Base-by-base conservation (phyloP, 768 basidiomycete genomes). In the Phylloporus arenicola region DNA sequence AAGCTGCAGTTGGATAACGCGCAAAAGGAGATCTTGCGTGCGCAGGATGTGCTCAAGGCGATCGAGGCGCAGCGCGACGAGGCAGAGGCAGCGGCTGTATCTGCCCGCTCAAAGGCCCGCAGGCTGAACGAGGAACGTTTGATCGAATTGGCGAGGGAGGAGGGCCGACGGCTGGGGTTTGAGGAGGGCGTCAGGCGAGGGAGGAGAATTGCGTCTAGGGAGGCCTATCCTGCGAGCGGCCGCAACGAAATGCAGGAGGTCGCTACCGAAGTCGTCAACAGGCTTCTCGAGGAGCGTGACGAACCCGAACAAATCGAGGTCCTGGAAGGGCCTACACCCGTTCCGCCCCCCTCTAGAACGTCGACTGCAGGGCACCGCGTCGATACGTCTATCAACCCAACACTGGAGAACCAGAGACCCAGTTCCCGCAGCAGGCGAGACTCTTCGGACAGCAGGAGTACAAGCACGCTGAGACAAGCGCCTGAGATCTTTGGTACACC, bases 1-100 rank as follows among this genome's bases (percentile, higher is more conserved):
- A 83, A 80, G 59, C 43, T 77, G 1, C 80, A 83, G 69, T 64
- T 83, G 24, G 76, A 79, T 16, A 68, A 74, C 30, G 83, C 83
- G 14, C 81, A 84, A 55, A 70, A 70, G 68, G 81, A 84, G 57
- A 81, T 84, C 35, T 60, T 67, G 20, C 72, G 74, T 31, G 82
- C 82, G 0, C 81, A 84, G 53, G 70, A 73, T 4, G 69, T 79
- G 4, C 72, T 83, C 11, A 68, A 72, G 29, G 66, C 72, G 17
- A 67, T 81, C 4, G 76, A 81, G 43, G 65, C 66, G 0, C 74
- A 80, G 38, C 72, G 78, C 2, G 67, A 70, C 12, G 71, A 75
- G 2, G 80, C 80, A 0, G 79, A 82, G 53, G 67, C 71, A 6
- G 70, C 74, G 33, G 75, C 76, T 0, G 64, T 67, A 9, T 68